Conservation (phyloP, 2,329 filamentous ascomycete genomes). For the Fusarium torreyae region DNA sequence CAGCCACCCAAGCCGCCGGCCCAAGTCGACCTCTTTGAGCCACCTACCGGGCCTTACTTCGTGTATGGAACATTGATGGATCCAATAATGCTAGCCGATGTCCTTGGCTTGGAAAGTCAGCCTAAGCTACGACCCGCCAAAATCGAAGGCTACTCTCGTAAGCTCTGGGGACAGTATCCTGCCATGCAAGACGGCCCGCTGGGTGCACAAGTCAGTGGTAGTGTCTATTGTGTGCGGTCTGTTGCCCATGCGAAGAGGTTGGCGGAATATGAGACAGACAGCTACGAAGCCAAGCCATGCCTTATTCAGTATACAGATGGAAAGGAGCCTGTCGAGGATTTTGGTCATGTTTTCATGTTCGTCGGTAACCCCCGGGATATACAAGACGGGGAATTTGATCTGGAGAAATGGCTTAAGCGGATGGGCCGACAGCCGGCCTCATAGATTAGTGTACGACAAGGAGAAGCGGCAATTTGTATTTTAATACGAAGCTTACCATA, state of each 20-base stretch:
- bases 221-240: background rate
- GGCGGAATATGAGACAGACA: constrained; percentile 14
- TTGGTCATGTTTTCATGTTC: constrained; percentile 3
- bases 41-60: constrained; percentile 6
- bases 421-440: background rate
- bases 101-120: background rate
- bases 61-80: constrained; percentile 22
- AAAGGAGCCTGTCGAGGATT: background rate
- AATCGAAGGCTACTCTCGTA: background rate
- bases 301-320: constrained; percentile 1
- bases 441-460: background rate
- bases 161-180: constrained; percentile 22
- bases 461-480: no score
- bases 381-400: background rate
- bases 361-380: background rate
- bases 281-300: background rate
- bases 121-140: background rate
- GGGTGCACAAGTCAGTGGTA: background rate
- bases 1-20: rapidly evolving
- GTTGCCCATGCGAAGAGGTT: constrained; percentile 1
- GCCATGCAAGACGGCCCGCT: background rate
- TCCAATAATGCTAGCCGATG: background rate
- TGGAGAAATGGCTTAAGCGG: background rate
- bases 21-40: background rate
- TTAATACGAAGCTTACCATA: no score